Conservation (phyloP, 1,139 yeast genomes). For the Yamadazyma trypodendri region DNA sequence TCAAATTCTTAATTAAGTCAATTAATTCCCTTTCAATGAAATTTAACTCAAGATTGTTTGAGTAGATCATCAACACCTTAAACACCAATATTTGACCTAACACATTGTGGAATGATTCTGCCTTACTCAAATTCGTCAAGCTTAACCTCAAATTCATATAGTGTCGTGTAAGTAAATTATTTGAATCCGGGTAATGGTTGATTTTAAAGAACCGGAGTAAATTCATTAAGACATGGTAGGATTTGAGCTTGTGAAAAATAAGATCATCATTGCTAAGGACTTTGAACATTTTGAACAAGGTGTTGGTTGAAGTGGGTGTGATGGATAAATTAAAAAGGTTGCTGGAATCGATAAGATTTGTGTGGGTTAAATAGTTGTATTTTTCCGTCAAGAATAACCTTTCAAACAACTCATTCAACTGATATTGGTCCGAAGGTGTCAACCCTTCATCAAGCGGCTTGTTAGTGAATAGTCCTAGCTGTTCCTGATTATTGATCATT, state of each 20-base stretch:
- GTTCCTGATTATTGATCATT: conserved; percentile 25
- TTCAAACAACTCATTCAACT: conserved; percentile 37
- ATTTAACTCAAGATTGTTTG: conserved; percentile 20
- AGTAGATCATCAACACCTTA: conserved; percentile 30
- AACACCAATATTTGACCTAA: conserved; percentile 27
- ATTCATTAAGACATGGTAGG: conserved; percentile 16
- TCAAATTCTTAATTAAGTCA: conserved; percentile 23
- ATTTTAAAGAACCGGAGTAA: conserved; percentile 16
- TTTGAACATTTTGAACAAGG: conserved; percentile 13
- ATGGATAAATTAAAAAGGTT: conserved; percentile 15
- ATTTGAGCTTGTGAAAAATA: conserved; percentile 17
- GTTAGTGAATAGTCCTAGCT: conserved; percentile 16
- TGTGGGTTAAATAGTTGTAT: conserved; percentile 29
- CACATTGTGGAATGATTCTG: conserved; percentile 15
- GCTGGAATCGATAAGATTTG: conserved; percentile 20
- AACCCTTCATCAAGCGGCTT: not conserved
- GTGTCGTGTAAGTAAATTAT: conserved; percentile 13
- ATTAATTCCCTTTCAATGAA: conserved; percentile 24
- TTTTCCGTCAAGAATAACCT: conserved; percentile 34
- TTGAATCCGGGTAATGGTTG: conserved; percentile 20
- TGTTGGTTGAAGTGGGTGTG: conserved; percentile 10
- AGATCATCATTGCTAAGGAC: conserved; percentile 15
- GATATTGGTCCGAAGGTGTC: conserved; percentile 18
- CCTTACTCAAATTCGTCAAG: conserved; percentile 17
- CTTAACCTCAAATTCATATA: conserved; percentile 17